phyloP scores from a whole-genome alignment of 176 grass and related monocot genomes.

The Zoysia japonica region DNA sequence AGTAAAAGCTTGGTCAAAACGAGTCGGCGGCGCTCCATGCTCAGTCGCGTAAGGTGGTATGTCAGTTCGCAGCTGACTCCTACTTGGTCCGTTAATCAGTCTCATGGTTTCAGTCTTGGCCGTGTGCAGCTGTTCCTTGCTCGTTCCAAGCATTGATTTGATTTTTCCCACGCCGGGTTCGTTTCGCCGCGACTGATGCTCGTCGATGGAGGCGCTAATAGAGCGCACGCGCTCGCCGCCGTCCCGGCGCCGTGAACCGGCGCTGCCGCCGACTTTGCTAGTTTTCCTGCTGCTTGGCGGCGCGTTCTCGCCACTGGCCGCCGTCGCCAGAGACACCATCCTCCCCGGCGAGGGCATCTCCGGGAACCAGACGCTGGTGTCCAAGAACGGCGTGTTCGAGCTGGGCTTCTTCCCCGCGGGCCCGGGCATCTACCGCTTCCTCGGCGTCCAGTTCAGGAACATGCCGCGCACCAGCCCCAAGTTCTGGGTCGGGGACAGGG shows the following conservation, averaged over 20 bases:
- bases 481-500: conserved; percentile 24
- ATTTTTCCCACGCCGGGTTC: neutral
- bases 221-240: neutral
- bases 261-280: neutral
- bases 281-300: neutral
- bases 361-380: conserved; percentile 27
- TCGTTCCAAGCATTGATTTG: neutral
- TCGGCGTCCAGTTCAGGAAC: conserved; percentile 30
- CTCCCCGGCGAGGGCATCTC: conserved; percentile 4
- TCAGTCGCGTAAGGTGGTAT: too few species aligned
- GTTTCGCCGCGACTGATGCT: neutral
- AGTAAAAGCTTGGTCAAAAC: conserved; percentile 10
- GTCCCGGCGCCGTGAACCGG: neutral
- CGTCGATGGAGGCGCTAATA: conserved; percentile 13
- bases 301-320: neutral
- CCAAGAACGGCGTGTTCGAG: conserved; percentile 42
- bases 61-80: neutral
- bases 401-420: conserved; percentile 22
- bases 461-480: conserved; percentile 22
- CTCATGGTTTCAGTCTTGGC: neutral
- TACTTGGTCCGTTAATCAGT: too few species aligned
- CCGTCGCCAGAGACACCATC: conserved; percentile 19
- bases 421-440: conserved; percentile 7
- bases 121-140: neutral
- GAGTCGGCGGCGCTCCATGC: neutral